phyloP scores from a whole-genome alignment of 2,329 filamentous ascomycete genomes.

The Mollisia scopiformis region DNA sequence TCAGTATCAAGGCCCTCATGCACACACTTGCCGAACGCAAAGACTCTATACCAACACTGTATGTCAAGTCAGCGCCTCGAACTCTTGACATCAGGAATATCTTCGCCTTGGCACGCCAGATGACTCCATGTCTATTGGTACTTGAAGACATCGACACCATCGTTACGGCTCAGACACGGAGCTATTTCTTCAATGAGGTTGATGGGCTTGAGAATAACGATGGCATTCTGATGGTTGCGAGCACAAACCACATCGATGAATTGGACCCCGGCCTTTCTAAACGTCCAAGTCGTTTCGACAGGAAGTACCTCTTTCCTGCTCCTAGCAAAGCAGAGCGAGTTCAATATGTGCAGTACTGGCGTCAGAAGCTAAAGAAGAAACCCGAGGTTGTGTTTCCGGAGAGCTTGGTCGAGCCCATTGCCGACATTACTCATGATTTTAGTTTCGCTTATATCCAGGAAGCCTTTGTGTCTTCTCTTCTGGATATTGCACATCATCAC shows the following conservation, averaged over 20 bases:
- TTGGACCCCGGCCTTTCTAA: slow-evolving; percentile 8
- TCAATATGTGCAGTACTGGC: slow-evolving; percentile 9
- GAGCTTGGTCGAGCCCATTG: slow-evolving; percentile 9
- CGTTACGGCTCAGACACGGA: slow-evolving; percentile 5
- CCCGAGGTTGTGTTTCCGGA: slow-evolving; percentile 7
- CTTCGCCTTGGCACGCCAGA: slow-evolving; percentile 16
- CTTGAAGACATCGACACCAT: slow-evolving; percentile 15
- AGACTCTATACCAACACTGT: slow-evolving; percentile 17
- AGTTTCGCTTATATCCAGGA: slow-evolving; percentile 16
- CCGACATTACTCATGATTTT: slow-evolving; percentile 6
- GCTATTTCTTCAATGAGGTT: slow-evolving; percentile 15
- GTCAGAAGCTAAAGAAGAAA: slow-evolving; percentile 10
- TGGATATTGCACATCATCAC: slow-evolving; percentile 10
- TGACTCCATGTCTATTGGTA: slow-evolving; percentile 10
- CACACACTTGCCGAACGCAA: slow-evolving; percentile 10
- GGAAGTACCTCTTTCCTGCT: slow-evolving; percentile 10
- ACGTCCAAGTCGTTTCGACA: slow-evolving; percentile 13
- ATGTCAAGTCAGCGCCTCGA: slow-evolving; percentile 15
- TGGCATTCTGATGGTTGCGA: slow-evolving; percentile 13
- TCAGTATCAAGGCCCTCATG: slow-evolving; percentile 21
- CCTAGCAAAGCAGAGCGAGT: slow-evolving; percentile 7
- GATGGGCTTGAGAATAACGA: slow-evolving; percentile 12
- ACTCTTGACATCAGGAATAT: slow-evolving; percentile 10
- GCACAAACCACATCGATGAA: slow-evolving; percentile 11
- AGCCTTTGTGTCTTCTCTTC: slow-evolving; percentile 8